These are phyloP conservation scores for Wickerhamomyces sp. DNA, from an alignment of 1,139 yeast genomes.

Conservation along the genomic window DNA sequence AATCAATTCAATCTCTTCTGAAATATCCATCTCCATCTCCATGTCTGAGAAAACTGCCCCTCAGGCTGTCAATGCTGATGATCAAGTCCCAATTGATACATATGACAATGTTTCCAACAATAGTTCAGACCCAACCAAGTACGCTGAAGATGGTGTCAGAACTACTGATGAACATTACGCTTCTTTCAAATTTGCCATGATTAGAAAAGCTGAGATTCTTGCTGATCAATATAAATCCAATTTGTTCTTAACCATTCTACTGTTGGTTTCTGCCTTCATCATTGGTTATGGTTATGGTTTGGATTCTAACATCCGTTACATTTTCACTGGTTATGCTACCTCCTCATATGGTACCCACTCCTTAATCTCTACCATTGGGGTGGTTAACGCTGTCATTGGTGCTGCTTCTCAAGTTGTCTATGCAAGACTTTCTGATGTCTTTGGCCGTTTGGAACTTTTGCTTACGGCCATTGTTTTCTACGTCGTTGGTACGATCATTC, in stretches of 20 bases:
- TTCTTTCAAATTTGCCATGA: slow-evolving; percentile 28
- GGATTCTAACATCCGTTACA: slow-evolving; percentile 48
- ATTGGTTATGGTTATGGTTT: slow-evolving; percentile 67
- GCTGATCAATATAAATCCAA: slow-evolving; percentile 29
- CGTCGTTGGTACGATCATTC: slow-evolving; percentile 64
- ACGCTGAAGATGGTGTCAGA: slow-evolving; percentile 2
- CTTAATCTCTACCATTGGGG: slow-evolving; percentile 58
- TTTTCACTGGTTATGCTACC: slow-evolving; percentile 51
- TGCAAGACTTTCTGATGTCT: slow-evolving; percentile 66
- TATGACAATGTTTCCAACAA: no score
- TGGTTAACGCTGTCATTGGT: slow-evolving; percentile 57
- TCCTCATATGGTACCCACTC: slow-evolving; percentile 54
- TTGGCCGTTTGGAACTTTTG: slow-evolving; percentile 61
- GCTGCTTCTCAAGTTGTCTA: slow-evolving; percentile 70
- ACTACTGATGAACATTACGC: no score
- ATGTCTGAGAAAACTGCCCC: no score
- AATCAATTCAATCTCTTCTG: no score
- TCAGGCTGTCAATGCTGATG: no score
- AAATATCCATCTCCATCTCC: no score
- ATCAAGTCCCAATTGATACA: no score
- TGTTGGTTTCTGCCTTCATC: slow-evolving; percentile 47
- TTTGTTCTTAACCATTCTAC: slow-evolving; percentile 16
- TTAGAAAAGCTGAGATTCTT: slow-evolving; percentile 38
- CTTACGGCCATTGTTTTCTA: slow-evolving; percentile 53
- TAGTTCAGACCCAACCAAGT: neutral